A percentile compares a stretch with the other conserved stretches of the same genome.
These are phyloP conservation scores for Capronia epimyces DNA, from an alignment of 2,329 filamentous ascomycete genomes.

Conservation along the genomic window DNA sequence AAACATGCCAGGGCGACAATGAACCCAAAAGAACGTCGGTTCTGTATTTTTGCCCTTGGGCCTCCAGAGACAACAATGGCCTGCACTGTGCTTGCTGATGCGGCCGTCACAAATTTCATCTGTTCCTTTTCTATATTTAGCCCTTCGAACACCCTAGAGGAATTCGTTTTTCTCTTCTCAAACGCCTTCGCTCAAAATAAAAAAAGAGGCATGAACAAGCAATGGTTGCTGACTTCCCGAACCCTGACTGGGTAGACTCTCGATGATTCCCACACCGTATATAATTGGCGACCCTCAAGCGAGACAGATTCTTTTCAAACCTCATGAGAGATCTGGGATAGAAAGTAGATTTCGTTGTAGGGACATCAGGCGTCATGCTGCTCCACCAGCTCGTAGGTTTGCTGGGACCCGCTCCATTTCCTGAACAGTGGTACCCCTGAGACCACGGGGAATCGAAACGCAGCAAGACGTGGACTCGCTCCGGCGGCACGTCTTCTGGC, in stretches of 20 bases:
- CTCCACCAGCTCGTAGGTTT: conserved; percentile 19
- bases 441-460: conserved; percentile 9
- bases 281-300: no score
- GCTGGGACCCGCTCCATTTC: conserved; percentile 15
- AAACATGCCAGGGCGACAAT: not conserved
- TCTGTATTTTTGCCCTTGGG: no score
- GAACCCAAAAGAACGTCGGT: not conserved
- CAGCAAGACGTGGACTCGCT: conserved; percentile 14
- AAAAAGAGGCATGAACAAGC: not conserved
- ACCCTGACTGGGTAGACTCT: no score
- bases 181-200: conserved; percentile 15
- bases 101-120: not conserved
- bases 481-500: conserved; percentile 11
- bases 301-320: not conserved
- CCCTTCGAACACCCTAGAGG: not conserved
- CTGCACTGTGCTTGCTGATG: not conserved
- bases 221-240: no score
- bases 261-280: no score
- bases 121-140: not conserved
- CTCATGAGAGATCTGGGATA: not conserved
- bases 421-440: conserved; percentile 19
- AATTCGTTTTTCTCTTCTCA: not conserved
- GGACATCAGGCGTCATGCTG: conserved; percentile 24
- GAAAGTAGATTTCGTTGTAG: not conserved
- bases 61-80: not conserved